Evolutionary conservation across 345 rosid genomes (phyloP).

Genomic region (Brassica juncea): DNA sequence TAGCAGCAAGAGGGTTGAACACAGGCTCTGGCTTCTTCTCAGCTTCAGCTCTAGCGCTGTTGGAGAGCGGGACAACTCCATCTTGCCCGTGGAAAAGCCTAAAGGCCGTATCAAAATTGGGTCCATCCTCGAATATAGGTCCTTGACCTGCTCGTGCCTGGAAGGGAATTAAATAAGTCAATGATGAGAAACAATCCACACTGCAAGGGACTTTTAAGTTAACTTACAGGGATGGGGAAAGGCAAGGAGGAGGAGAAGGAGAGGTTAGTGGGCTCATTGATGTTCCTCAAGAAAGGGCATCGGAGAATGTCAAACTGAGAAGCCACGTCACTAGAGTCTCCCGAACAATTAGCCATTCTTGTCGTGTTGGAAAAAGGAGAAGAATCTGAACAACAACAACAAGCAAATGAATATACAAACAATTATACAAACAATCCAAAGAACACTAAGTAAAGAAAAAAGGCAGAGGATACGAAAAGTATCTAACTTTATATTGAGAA

Average conservation of each 20-base stretch:
- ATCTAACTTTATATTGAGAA: background rate
- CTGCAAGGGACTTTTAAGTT: background rate
- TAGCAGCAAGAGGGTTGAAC: constrained; percentile 93
- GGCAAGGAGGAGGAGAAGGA: constrained; percentile 69
- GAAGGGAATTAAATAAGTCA: background rate
- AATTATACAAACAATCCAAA: too few relatives aligned
- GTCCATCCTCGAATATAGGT: constrained; percentile 98
- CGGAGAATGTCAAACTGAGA: constrained; percentile 58
- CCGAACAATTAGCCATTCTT: constrained; percentile 62
- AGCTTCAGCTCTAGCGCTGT: constrained; percentile 45
- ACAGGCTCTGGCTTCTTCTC: constrained; percentile 41
- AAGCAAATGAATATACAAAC: background rate
- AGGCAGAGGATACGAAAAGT: background rate
- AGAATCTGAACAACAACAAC: constrained; percentile 30
- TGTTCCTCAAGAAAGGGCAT: constrained; percentile 97
- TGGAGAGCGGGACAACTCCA: constrained; percentile 95
- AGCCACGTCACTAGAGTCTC: constrained; percentile 51
- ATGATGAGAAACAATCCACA: background rate
- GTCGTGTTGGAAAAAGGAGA: background rate
- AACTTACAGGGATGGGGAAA: constrained; percentile 73
- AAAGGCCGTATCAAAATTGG: constrained; percentile 88
- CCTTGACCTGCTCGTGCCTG: constrained; percentile 70
- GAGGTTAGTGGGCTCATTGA: constrained; percentile 91
- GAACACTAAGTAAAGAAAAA: too few relatives aligned
- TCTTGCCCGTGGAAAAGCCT: constrained; percentile 91